These are phyloP conservation scores for Phytophthora sansomeana DNA, from an alignment of 352 stramenopile genomes.

Conservation along the genomic window DNA sequence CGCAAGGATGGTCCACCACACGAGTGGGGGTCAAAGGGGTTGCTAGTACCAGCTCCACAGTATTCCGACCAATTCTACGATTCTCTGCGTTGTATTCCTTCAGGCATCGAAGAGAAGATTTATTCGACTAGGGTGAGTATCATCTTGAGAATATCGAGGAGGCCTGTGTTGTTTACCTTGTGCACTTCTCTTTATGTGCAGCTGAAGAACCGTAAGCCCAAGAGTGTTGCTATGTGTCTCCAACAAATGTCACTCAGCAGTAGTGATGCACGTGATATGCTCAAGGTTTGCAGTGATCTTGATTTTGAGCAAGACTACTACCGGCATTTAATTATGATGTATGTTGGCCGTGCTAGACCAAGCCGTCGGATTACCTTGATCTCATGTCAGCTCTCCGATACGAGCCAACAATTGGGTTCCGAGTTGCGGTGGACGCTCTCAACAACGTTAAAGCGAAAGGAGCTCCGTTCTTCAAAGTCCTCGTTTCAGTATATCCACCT, in stretches of 20 bases:
- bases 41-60: slow-evolving; percentile 50
- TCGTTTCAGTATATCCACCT: slow-evolving; percentile 62
- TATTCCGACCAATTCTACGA: slow-evolving; percentile 69
- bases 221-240: slow-evolving; percentile 34
- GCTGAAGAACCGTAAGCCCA: slow-evolving; percentile 32
- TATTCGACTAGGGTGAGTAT: slow-evolving; percentile 58
- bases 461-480: slow-evolving; percentile 57
- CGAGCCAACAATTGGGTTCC: slow-evolving; percentile 67
- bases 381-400: slow-evolving; percentile 58
- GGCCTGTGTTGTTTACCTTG: background rate
- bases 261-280: slow-evolving; percentile 28
- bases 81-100: slow-evolving; percentile 50
- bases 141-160: background rate
- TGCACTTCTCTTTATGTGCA: slow-evolving; percentile 2
- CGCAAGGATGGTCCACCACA: slow-evolving; percentile 50
- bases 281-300: slow-evolving; percentile 34
- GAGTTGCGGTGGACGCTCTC: slow-evolving; percentile 69
- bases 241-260: slow-evolving; percentile 28
- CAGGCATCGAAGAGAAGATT: slow-evolving; percentile 63
- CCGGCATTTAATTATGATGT: background rate
- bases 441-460: slow-evolving; percentile 70
- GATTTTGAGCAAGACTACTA: background rate
- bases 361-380: slow-evolving; percentile 58
- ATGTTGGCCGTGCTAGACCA: slow-evolving; percentile 30
- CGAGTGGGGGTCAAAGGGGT: slow-evolving; percentile 63